Base-by-base conservation (phyloP, 2,329 filamentous ascomycete genomes). In the Colletotrichum phormii region DNA sequence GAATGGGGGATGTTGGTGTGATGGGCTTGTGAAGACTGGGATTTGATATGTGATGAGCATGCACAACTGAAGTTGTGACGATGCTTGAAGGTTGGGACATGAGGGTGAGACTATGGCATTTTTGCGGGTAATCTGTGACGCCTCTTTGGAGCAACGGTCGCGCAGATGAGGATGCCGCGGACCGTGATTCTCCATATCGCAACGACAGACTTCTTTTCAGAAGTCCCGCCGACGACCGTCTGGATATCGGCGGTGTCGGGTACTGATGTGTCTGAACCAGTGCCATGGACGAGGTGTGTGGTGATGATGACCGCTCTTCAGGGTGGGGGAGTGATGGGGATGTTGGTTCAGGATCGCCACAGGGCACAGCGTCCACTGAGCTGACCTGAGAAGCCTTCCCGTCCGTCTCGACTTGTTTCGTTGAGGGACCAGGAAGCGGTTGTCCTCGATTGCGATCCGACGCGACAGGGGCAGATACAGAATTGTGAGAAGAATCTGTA, bases 41-140 rank as follows among this genome's bases (percentile, higher is more conserved):
- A 74, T 92, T 93, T 77, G 92, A 94, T 77, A 94, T 88, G 81
- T 94, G 90, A 76, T 87, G 86, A 80, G 91, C 92, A 83, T 90
- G 87, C 78, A 93, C 90, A 79, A 86, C 85, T 71, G 87, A 89
- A 77, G 89, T 89, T 76, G 89, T 90, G 77, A 92, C 88, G 78
- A 92, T 86, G 79, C 88, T 90, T 76, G 91, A 90, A 78, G 93
- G 85, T 77, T 93, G 90, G 77, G 88, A 87, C 77, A 87, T 83
- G 64, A 86, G 77, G 64, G 86, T 87, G 66, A 81, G 80, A 76
- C 83, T 84, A 72, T 83, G 85, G 77, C 81, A 79, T 77, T 80
- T 84, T 74, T 82, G 80, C 72, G 82, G 82, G 75, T 83, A 80
- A 73, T 87, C 84, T 71, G 86, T 85, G 58, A 82, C 77, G 79